Percentiles rank a stretch among this genome's conserved stretches.
Evolutionary conservation across 2,329 filamentous ascomycete species (phyloP).

Genomic region (Verticillium isaacii): DNA sequence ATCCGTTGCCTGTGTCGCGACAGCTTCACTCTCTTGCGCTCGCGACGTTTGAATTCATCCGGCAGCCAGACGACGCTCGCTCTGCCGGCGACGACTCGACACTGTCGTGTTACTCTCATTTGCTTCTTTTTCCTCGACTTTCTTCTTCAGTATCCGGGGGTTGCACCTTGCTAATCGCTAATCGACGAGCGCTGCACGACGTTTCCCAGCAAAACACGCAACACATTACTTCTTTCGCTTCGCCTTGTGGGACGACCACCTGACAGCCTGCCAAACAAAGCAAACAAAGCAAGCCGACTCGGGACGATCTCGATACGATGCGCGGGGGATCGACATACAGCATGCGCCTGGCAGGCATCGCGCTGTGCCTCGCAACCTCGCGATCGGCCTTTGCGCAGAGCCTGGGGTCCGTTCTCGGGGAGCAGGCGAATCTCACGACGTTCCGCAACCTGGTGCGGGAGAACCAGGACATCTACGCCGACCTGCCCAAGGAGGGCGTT

Average conservation of each 20-base stretch:
- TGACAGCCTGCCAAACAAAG: neutral
- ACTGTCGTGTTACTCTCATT: neutral
- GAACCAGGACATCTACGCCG: slow-evolving; percentile 37
- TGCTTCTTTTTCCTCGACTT: neutral
- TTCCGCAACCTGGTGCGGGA: slow-evolving; percentile 40
- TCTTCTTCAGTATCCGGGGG: neutral
- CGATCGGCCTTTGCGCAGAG: slow-evolving; percentile 21
- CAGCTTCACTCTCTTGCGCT: neutral
- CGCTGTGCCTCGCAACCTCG: neutral
- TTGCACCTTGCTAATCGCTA: neutral
- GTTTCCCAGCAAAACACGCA: neutral
- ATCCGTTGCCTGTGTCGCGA: neutral
- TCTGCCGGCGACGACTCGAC: neutral
- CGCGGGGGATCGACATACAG: neutral
- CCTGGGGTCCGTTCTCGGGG: slow-evolving; percentile 23
- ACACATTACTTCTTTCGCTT: neutral
- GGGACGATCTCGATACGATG: neutral
- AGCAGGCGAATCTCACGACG: slow-evolving; percentile 35
- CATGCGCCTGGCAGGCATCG: neutral
- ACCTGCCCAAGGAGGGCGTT: slow-evolving; percentile 37
- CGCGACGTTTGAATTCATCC: neutral
- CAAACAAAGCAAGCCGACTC: neutral
- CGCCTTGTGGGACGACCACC: neutral
- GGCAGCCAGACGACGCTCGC: neutral
- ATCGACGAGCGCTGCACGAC: neutral